Conservation (phyloP, 495 filamentous ascomycete species). For the Neurospora tetraspora region DNA sequence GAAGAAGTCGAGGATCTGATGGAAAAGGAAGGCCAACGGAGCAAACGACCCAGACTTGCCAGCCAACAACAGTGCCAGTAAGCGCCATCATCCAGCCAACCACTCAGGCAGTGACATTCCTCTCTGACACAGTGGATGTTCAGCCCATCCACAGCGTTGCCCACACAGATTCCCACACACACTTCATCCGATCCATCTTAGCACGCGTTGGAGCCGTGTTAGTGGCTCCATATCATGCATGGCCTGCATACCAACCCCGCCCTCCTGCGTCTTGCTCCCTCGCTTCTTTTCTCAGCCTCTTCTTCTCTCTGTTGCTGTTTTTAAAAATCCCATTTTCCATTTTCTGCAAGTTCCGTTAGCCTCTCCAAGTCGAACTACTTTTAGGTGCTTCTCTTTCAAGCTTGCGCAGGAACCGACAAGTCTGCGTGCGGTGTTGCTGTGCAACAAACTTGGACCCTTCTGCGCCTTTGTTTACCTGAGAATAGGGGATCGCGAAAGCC, state of each 20-base stretch:
- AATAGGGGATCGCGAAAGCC: not conserved
- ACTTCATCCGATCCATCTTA: not conserved
- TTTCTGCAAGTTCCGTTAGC: not conserved
- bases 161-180: not conserved
- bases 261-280: not conserved
- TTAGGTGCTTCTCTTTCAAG: not conserved
- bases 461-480: not conserved
- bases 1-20: not conserved
- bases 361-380: not conserved
- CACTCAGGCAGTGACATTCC: not conserved
- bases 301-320: not conserved
- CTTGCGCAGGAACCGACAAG: not conserved
- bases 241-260: not conserved
- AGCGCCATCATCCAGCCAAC: not conserved
- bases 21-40: not conserved
- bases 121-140: not conserved
- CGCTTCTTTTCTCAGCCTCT: not conserved
- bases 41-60: not conserved
- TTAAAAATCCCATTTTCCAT: not conserved
- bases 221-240: not conserved
- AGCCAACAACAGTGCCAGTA: not conserved
- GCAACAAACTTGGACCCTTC: not conserved
- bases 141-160: not conserved
- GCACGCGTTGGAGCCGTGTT: not conserved
- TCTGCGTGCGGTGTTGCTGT: not conserved